These are phyloP conservation scores for Hymenoscyphus occultus DNA, from an alignment of 2,329 filamentous ascomycete species.

Conservation along the genomic window DNA sequence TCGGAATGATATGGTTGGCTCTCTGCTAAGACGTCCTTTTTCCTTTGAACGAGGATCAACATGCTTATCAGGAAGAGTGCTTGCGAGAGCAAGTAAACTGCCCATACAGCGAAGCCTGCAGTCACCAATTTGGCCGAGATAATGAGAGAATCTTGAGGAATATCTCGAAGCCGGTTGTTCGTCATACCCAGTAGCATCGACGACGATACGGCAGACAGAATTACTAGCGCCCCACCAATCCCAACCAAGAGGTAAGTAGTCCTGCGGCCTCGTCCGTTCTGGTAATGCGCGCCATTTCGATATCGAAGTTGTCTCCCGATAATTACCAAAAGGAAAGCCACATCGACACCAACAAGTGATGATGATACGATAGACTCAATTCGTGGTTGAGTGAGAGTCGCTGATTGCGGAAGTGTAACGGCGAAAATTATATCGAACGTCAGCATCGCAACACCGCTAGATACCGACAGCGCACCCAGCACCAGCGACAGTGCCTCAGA, in stretches of 20 bases:
- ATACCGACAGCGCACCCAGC: slow-evolving; percentile 32
- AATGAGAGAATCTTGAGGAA: slow-evolving; percentile 24
- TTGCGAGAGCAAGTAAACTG: slow-evolving; percentile 29
- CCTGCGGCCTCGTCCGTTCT: slow-evolving; percentile 29
- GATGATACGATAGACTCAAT: slow-evolving; percentile 31
- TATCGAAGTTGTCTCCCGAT: slow-evolving; percentile 32
- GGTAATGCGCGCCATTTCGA: slow-evolving; percentile 29
- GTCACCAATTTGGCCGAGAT: slow-evolving; percentile 23
- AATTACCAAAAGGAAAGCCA: slow-evolving; percentile 27
- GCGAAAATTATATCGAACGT: slow-evolving; percentile 35
- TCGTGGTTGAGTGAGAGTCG: slow-evolving; percentile 17
- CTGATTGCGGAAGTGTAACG: slow-evolving; percentile 22
- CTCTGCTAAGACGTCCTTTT: slow-evolving; percentile 31
- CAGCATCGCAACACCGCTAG: slow-evolving; percentile 31
- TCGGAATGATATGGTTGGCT: slow-evolving; percentile 29
- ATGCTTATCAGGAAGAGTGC: slow-evolving; percentile 33
- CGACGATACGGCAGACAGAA: slow-evolving; percentile 29
- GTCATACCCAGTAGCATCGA: slow-evolving; percentile 29
- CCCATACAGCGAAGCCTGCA: slow-evolving; percentile 34
- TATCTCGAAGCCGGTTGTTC: slow-evolving; percentile 20
- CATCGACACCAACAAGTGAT: slow-evolving; percentile 24
- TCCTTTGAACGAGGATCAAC: slow-evolving; percentile 26
- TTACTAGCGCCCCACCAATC: slow-evolving; percentile 27
- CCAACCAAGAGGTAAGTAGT: slow-evolving; percentile 32
- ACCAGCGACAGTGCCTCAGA: slow-evolving; percentile 26